Percentiles rank a stretch among this genome's conserved stretches.
phyloP scores from a whole-genome alignment of 2,329 filamentous ascomycete species.

The Ascochyta viciae-villosae region DNA sequence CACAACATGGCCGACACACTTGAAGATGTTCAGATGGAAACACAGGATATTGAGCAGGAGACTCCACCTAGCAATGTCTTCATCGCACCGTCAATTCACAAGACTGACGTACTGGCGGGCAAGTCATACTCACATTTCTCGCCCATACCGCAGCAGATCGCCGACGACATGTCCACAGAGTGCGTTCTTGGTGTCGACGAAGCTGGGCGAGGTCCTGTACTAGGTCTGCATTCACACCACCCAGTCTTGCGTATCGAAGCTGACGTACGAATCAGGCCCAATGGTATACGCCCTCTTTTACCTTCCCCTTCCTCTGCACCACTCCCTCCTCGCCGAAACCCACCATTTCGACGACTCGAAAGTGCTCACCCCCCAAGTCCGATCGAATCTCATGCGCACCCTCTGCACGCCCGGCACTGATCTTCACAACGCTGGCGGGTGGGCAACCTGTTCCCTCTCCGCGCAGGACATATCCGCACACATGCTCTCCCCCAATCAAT shows the following conservation, averaged over 20 bases:
- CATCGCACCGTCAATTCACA: constrained; percentile 56
- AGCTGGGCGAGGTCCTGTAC: constrained; percentile 90
- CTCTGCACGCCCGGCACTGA: constrained; percentile 72
- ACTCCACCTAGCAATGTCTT: constrained; percentile 51
- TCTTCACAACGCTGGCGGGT: constrained; percentile 73
- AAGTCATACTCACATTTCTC: constrained; percentile 59
- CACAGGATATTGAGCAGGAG: constrained; percentile 45
- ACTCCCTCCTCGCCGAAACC: constrained; percentile 75
- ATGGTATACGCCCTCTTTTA: constrained; percentile 78
- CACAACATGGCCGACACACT: constrained; percentile 35
- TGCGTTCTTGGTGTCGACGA: constrained; percentile 92
- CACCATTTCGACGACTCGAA: constrained; percentile 97
- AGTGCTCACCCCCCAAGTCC: constrained; percentile 80
- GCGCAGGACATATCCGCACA: constrained; percentile 81
- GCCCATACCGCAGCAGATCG: constrained; percentile 50
- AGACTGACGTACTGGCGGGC: constrained; percentile 49
- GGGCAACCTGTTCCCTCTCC: constrained; percentile 81
- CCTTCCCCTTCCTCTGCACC: constrained; percentile 67
- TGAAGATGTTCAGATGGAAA: constrained; percentile 44
- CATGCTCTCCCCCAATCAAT: constrained; percentile 73
- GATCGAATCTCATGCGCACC: constrained; percentile 72
- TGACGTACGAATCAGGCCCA: constrained; percentile 59
- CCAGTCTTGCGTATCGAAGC: constrained; percentile 7
- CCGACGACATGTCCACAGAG: constrained; percentile 57
- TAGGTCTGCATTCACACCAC: constrained; percentile 63